Evolutionary conservation across 2,329 filamentous ascomycete species (phyloP).

Genomic region (Exophiala oligosperma): DNA sequence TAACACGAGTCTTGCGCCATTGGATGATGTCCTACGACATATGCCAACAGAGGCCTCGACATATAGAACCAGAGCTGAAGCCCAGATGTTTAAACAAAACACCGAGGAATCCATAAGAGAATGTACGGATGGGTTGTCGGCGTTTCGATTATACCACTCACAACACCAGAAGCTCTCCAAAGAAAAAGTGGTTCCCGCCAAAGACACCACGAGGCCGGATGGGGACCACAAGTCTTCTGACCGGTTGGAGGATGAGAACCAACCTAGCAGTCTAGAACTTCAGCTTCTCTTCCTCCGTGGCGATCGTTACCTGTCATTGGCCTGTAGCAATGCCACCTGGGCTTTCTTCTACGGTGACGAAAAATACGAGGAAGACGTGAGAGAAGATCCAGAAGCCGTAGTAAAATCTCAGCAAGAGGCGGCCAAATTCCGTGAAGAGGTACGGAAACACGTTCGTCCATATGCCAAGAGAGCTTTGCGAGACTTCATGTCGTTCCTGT

Average conservation of each 20-base stretch:
- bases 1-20: conserved; percentile 65
- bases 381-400: conserved; percentile 5
- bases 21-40: conserved; percentile 68
- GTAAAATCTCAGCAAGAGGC: conserved; percentile 44
- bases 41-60: conserved; percentile 65
- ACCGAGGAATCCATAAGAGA: conserved; percentile 69
- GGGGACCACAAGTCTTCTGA: conserved; percentile 51
- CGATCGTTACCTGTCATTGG: conserved; percentile 69
- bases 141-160: conserved; percentile 54
- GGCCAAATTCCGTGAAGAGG: conserved; percentile 49
- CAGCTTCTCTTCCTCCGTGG: conserved; percentile 78
- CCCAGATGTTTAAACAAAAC: conserved; percentile 74
- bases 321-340: conserved; percentile 63
- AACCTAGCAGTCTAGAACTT: conserved; percentile 72
- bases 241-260: conserved; percentile 61
- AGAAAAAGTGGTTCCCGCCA: conserved; percentile 51
- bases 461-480: conserved; percentile 74
- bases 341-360: conserved; percentile 51
- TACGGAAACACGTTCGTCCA: conserved; percentile 68
- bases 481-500: conserved; percentile 72
- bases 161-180: conserved; percentile 46
- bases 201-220: conserved; percentile 42
- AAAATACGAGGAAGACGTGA: neutral
- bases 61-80: conserved; percentile 71
- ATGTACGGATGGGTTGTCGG: conserved; percentile 64